These are phyloP conservation scores for Venustampulla echinocandica DNA, from an alignment of 495 filamentous ascomycete species.

Conservation along the genomic window DNA sequence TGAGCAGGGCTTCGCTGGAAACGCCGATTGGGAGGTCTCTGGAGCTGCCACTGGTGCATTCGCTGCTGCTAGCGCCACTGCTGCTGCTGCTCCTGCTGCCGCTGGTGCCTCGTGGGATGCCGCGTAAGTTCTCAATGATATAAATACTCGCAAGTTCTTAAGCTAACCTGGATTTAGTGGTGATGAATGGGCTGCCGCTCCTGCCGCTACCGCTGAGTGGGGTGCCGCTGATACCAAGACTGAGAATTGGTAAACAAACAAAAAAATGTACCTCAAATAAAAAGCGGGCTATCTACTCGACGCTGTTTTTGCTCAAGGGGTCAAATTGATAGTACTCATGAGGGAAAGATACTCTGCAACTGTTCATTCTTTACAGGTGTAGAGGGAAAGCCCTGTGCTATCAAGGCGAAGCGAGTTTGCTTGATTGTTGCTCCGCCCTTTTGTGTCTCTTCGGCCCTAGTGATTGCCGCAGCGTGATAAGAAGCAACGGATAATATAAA, in stretches of 20 bases:
- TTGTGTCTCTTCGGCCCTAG: slow-evolving; percentile 10
- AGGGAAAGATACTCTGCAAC: slow-evolving; percentile 86
- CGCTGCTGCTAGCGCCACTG: slow-evolving; percentile 44
- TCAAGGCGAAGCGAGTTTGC: slow-evolving; percentile 38
- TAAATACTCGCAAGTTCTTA: background rate
- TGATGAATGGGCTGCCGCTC: slow-evolving; percentile 55
- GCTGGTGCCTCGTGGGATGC: slow-evolving; percentile 66
- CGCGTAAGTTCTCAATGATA: slow-evolving; percentile 33
- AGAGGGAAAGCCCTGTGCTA: slow-evolving; percentile 91
- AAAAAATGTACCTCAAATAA: slow-evolving; percentile 8
- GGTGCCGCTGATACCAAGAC: slow-evolving; percentile 27
- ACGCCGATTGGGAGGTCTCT: slow-evolving; percentile 64
- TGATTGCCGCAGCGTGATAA: background rate
- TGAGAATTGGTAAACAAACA: slow-evolving; percentile 21
- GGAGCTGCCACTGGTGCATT: slow-evolving; percentile 40
- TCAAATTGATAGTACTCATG: slow-evolving; percentile 71
- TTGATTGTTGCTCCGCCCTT: slow-evolving; percentile 44
- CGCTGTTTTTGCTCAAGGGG: slow-evolving; percentile 9
- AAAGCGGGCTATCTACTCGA: slow-evolving; percentile 4
- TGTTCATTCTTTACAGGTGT: slow-evolving; percentile 40
- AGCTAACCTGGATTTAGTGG: background rate
- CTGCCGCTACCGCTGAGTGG: slow-evolving; percentile 29
- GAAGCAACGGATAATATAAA: background rate
- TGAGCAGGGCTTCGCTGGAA: slow-evolving; percentile 62
- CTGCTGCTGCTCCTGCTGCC: slow-evolving; percentile 51